Evolutionary conservation across 768 basidiomycete species (phyloP), one percentile per base, ranked within the genome.

Genomic region (Kwoniella mangroviensis): DNA sequence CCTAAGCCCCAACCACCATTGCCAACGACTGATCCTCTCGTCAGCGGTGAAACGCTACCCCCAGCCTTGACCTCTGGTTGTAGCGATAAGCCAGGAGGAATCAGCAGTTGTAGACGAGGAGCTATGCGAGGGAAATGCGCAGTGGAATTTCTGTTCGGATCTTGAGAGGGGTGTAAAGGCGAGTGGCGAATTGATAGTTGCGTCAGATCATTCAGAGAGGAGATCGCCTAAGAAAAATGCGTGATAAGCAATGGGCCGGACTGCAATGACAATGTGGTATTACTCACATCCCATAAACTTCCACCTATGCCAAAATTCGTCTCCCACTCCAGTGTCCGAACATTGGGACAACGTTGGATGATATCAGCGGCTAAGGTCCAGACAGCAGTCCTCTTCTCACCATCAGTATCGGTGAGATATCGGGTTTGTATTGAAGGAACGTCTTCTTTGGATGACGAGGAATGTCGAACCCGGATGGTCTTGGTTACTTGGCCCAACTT

Each of bases 271-370:
- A 13, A 17, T 4, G 45, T 49, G 45, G 15, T 15, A 22, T 19
- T 1, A 56, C 69, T 63, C 34, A 67, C 70, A 11, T 66, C 51
- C 70, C 70, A 71, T 41, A 67, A 12, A 2, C 41, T 22, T 22
- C 34, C 49, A 3, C 54, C 65, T n/a, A 67, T 49, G 3, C 70
- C 70, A 28, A 66, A 51, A 6, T 49, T 45, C 22, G 55, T 19
- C 6, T 40, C 21, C 65, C 65, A 71, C 7, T 62, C 65, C 13
- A 71, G 56, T 10, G 40, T n/a, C 26, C 51, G 19, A 15, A 69
- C 11, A 12, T 49, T 56, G 19, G 28, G 41, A 41, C 68, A 69
- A 11, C 9, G n/a, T 10, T 26, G 21, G 13, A 69, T 52, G 11
- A 69, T 12, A 21, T 15, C 22, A 49, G 65, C 65, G 41, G 54